These are phyloP conservation scores for Aspergillus conjunctus DNA, from an alignment of 495 filamentous ascomycete genomes.

Conservation along the genomic window DNA sequence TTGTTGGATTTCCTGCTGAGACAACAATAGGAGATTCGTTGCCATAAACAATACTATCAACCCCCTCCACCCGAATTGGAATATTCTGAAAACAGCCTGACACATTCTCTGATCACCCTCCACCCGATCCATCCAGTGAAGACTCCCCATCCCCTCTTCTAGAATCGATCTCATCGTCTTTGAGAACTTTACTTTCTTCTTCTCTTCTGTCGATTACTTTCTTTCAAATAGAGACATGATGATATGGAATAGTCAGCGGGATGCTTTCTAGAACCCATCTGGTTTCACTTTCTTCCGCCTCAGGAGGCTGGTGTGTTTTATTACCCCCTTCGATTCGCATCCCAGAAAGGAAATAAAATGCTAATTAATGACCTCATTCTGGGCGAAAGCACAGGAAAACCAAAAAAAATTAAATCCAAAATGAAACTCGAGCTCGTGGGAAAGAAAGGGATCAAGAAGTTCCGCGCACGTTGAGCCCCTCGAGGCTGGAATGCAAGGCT, in stretches of 20 bases:
- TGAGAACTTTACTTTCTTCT: not conserved
- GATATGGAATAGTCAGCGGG: not conserved
- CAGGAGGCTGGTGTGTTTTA: not conserved
- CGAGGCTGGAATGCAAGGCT: constrained; percentile 6
- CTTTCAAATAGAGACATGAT: not conserved
- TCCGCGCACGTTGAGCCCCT: not conserved
- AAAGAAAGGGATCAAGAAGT: not conserved
- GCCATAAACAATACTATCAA: constrained; percentile 1
- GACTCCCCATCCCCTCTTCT: not conserved
- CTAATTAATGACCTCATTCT: not conserved
- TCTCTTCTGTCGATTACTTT: not conserved
- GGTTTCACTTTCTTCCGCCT: not conserved
- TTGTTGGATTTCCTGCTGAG: not conserved
- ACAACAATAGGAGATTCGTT: not conserved
- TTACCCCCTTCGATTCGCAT: not conserved
- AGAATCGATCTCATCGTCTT: not conserved
- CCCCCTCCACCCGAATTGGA: too few species aligned
- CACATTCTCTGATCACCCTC: not conserved
- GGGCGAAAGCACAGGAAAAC: not conserved
- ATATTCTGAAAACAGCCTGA: constrained; percentile 9
- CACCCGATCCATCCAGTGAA: not conserved
- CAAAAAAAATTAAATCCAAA: not conserved
- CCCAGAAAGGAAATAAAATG: not conserved
- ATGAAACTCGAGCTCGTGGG: not conserved
- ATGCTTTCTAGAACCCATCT: not conserved